Evolutionary conservation across 2,329 filamentous ascomycete genomes (phyloP), one percentile per base, ranked within the genome.

Genomic region (Fusarium cyanostomum): DNA sequence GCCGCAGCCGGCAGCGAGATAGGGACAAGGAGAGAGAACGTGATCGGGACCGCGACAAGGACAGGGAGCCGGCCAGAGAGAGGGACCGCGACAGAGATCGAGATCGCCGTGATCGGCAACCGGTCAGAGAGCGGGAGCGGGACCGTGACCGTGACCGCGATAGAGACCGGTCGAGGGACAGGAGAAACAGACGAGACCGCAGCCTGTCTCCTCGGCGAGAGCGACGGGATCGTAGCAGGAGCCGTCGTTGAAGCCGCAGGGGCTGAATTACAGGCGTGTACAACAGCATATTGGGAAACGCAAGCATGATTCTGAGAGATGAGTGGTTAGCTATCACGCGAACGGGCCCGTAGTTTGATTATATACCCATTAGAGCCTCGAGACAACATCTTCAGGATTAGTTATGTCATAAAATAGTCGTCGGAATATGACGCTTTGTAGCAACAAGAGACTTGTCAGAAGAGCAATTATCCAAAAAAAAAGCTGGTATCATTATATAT

Each of bases 161-260:
- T n/a, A 54, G 62, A 35, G 63, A 66, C 16, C 49, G 64, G 43
- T 67, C 62, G 2, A 60, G 63, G 39, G 63, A 66, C 13, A 60
- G 63, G 71, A 42, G 71, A 69, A 55, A 66, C 33, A 66, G 37
- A 69, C 71, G 45, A 48, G 71, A 62, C 7, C 56, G 64, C 18
- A 78, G 74, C 55, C n/a, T 70, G 35, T 78, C 76, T 8, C 74
- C 75, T 9, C 73, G 74, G 7, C 70, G 74, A 44, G 73, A 77
- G 35, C 63, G 76, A 44, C 70, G 75, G n/a, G 70, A 73, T 27
- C 73, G 71, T 73, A 82, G 58, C 72, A 73, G 67, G 70, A 77
- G 52, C 71, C 79, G 72, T 75, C 77, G 66, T 71, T 79, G 73
- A 77, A 82, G 55, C 71, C 74, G 33, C 73, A 78, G 42, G 74